Evolutionary conservation across 2,329 filamentous ascomycete genomes (phyloP).

Genomic region (Colletotrichum viniferum): DNA sequence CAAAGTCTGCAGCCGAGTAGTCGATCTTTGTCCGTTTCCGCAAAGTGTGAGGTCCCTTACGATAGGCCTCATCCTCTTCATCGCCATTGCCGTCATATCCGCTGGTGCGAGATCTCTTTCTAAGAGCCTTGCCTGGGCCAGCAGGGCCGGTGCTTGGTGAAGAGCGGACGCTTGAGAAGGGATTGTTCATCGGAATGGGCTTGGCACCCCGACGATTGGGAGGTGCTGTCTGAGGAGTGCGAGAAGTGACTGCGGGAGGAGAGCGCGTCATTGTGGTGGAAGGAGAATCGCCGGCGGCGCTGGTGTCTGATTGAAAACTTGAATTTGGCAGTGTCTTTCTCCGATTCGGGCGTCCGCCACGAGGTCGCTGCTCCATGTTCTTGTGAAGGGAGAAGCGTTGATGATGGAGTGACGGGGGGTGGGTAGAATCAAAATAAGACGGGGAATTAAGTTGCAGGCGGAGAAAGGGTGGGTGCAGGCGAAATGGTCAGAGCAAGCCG

Average conservation of each 20-base stretch:
- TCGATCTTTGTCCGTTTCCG: conserved; percentile 61
- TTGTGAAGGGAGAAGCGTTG: background rate
- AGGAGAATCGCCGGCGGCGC: conserved; percentile 1
- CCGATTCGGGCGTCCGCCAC: conserved; percentile 8
- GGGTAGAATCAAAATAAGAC: background rate
- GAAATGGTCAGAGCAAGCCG: background rate
- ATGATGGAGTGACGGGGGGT: background rate
- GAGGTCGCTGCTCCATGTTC: conserved; percentile 14
- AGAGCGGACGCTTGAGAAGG: conserved; percentile 1
- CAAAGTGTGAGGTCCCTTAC: conserved; percentile 63
- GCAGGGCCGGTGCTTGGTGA: conserved; percentile 4
- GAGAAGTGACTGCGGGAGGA: conserved; percentile 7
- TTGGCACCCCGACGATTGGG: conserved; percentile 15
- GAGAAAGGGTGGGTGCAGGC: background rate
- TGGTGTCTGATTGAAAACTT: conserved; percentile 17
- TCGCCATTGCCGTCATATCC: conserved; percentile 26
- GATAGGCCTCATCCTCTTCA: conserved; percentile 54
- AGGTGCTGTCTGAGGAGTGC: conserved; percentile 22
- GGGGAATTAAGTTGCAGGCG: background rate
- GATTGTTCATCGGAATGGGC: conserved; percentile 3
- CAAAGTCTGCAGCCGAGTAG: conserved; percentile 59
- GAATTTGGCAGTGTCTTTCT: conserved; percentile 15
- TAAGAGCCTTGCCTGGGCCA: conserved; percentile 6
- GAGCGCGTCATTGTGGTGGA: conserved; percentile 19
- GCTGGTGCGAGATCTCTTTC: conserved; percentile 17